Percentiles rank a stretch among this genome's conserved stretches.
Conservation (phyloP, 2,329 filamentous ascomycete genomes). For the Emergomyces pasteurianus region DNA sequence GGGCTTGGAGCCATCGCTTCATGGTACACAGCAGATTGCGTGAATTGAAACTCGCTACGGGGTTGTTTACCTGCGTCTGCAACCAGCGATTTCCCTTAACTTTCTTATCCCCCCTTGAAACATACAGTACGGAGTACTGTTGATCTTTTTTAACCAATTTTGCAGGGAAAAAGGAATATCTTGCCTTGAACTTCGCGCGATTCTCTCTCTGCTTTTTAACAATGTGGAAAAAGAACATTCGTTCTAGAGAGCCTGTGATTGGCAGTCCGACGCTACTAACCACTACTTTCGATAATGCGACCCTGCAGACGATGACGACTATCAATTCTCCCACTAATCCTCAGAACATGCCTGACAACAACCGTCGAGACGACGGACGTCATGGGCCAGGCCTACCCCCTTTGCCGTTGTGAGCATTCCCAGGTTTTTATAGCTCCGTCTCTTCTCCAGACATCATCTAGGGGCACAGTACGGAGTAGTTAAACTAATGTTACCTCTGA, state of each 20-base stretch:
- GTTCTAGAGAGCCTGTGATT: constrained; percentile 33
- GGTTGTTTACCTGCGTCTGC: not conserved
- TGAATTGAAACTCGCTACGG: not conserved
- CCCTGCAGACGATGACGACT: constrained; percentile 28
- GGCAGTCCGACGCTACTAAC: constrained; percentile 35
- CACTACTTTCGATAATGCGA: constrained; percentile 35
- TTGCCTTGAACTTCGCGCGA: not conserved
- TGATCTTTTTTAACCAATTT: constrained; percentile 3
- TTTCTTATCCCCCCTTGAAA: not conserved
- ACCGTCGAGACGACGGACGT: constrained; percentile 4
- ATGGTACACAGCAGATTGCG: not conserved
- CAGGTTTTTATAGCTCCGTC: not conserved
- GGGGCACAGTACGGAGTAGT: not conserved
- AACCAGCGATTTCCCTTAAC: not conserved
- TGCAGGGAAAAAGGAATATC: not conserved
- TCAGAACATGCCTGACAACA: not conserved
- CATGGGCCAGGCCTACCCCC: constrained; percentile 24
- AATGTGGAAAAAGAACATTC: constrained; percentile 47
- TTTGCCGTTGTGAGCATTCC: constrained; percentile 26
- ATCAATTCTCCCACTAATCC: constrained; percentile 18
- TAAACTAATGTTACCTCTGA: constrained; percentile 3
- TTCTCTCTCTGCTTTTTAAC: constrained; percentile 7
- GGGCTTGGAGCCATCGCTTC: constrained; percentile 1
- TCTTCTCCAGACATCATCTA: not conserved
- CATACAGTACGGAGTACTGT: too few species aligned